phyloP scores from a whole-genome alignment of 768 basidiomycete species.

The Astraeus odoratus region DNA sequence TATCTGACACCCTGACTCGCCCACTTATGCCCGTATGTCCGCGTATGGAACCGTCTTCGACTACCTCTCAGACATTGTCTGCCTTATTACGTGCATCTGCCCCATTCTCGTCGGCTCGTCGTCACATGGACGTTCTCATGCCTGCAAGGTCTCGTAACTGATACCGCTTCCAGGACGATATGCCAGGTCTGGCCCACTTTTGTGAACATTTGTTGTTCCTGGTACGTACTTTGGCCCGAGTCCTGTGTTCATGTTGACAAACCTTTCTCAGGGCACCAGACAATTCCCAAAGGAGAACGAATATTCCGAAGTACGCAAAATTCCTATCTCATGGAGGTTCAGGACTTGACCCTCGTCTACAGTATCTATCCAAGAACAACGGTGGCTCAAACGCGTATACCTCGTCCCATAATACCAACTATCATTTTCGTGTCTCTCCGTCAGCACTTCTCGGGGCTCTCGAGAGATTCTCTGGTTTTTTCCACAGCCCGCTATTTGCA shows the following conservation, averaged over 20 bases:
- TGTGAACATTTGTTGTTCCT: constrained; percentile 97
- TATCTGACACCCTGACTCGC: no score
- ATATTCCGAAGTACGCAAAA: constrained; percentile 65
- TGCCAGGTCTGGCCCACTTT: constrained; percentile 91
- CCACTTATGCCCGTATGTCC: background rate
- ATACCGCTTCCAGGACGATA: constrained; percentile 53
- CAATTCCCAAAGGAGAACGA: constrained; percentile 91
- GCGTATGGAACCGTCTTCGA: background rate
- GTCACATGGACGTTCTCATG: no score
- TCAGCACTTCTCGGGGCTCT: constrained; percentile 61
- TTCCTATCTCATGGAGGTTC: background rate
- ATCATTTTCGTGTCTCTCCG: constrained; percentile 68
- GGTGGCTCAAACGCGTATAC: constrained; percentile 93
- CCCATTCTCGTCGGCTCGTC: no score
- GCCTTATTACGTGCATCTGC: no score
- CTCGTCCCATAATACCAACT: constrained; percentile 86
- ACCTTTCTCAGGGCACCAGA: constrained; percentile 55
- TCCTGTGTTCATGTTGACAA: background rate
- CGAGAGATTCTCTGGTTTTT: constrained; percentile 78
- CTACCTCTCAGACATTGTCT: no score
- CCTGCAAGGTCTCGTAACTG: background rate
- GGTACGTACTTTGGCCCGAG: constrained; percentile 39
- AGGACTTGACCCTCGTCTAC: background rate
- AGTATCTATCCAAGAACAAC: constrained; percentile 78
- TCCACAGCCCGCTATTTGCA: constrained; percentile 86